Evolutionary conservation across 1,284 basidiomycete species (phyloP).

Genomic region (Cystobasidium slooffiae): DNA sequence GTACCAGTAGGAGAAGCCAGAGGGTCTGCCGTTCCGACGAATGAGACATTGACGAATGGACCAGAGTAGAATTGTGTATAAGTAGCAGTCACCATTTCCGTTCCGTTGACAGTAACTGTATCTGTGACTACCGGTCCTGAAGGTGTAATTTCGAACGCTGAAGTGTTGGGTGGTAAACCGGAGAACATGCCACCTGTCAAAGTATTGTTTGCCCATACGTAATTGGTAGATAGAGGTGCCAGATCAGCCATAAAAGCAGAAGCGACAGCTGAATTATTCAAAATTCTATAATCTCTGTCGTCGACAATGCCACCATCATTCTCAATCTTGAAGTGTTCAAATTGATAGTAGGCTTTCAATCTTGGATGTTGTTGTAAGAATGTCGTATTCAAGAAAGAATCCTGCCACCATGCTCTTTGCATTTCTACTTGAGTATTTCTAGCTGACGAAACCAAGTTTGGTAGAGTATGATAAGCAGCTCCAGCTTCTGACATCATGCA

Average conservation of each 20-base stretch:
- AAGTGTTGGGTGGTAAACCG: conserved; percentile 16
- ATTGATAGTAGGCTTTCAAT: conserved; percentile 24
- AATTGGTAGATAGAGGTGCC: conserved; percentile 44
- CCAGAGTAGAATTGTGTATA: conserved; percentile 41
- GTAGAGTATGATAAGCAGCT: conserved; percentile 53
- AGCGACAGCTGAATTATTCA: conserved; percentile 47
- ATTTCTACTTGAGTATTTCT: conserved; percentile 47
- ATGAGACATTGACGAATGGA: conserved; percentile 30
- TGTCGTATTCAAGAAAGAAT: conserved; percentile 47
- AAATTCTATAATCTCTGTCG: conserved; percentile 52
- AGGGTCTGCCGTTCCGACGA: conserved; percentile 32
- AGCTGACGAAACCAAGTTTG: conserved; percentile 31
- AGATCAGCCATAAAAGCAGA: conserved; percentile 48
- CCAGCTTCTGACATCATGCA: conserved; percentile 53
- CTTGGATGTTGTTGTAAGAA: conserved; percentile 34
- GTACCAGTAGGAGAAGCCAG: conserved; percentile 36
- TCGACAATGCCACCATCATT: conserved; percentile 47
- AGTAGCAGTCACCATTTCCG: conserved; percentile 11
- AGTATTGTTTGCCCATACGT: conserved; percentile 38
- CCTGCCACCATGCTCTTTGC: conserved; percentile 52
- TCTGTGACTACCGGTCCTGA: conserved; percentile 21
- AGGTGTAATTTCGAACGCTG: conserved; percentile 29
- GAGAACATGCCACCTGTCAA: background rate
- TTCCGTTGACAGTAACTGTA: conserved; percentile 28
- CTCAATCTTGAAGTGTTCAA: conserved; percentile 48